Evolutionary conservation across 495 filamentous ascomycete genomes (phyloP).

Genomic region (Pseudotulostoma volvatum): DNA sequence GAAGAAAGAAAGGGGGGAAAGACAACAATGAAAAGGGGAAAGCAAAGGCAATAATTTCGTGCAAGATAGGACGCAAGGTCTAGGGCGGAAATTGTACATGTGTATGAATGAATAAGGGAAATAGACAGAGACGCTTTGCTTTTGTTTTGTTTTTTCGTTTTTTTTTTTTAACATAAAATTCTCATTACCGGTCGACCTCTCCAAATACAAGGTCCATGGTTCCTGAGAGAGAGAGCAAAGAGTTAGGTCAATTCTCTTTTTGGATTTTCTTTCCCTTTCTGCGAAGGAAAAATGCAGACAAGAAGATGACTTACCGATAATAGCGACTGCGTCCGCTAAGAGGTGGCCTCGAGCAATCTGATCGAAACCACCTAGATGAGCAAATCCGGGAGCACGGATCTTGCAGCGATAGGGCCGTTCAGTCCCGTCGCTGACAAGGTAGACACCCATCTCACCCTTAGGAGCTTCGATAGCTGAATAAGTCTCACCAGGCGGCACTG

Average conservation of each 20-base stretch:
- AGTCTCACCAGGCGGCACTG: slow-evolving; percentile 95
- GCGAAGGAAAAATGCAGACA: neutral
- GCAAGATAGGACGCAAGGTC: too few species aligned
- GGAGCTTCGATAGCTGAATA: slow-evolving; percentile 96
- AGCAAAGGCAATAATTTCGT: too few species aligned
- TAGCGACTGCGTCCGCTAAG: slow-evolving; percentile 89
- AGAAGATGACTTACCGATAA: slow-evolving; percentile 47
- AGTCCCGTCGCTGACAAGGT: slow-evolving; percentile 86
- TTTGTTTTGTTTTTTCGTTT: too few species aligned
- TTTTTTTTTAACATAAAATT: slow-evolving; percentile 7
- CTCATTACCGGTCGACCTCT: slow-evolving; percentile 47
- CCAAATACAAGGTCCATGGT: slow-evolving; percentile 82
- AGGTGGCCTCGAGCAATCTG: slow-evolving; percentile 83
- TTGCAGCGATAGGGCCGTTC: slow-evolving; percentile 96
- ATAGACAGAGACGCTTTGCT: too few species aligned
- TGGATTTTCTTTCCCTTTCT: neutral
- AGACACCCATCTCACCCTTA: slow-evolving; percentile 99
- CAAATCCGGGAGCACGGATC: slow-evolving; percentile 93
- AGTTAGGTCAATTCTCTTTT: too few species aligned
- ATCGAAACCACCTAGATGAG: slow-evolving; percentile 87
- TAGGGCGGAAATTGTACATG: too few species aligned
- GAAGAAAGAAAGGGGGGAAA: too few species aligned
- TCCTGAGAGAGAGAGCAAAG: slow-evolving; percentile 16
- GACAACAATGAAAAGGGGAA: too few species aligned
- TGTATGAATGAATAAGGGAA: too few species aligned